Base-by-base conservation (phyloP, 257 asterid genomes). In the Solanum chmielewskii region DNA sequence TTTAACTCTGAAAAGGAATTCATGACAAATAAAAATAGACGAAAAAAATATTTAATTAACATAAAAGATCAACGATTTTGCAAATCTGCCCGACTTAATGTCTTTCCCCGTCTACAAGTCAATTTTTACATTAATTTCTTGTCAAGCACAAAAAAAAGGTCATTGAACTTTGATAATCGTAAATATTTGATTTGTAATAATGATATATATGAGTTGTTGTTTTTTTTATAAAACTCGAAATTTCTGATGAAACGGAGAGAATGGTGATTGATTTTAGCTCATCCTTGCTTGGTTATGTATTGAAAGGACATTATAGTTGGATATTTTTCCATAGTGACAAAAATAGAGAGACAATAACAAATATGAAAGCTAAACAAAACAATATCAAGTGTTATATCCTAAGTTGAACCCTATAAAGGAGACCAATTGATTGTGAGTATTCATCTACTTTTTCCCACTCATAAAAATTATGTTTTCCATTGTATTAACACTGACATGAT, bases 321-420 rank as follows among this genome's bases (percentile, higher is more conserved):
- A 35, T 6, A 35, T 37, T 23, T 83, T 83, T 39, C n/a, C 20
- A 84, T 8, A 39, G 25, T 41, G 37, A 25, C 66, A 66, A 39
- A 84, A 66, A 84, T 27, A 39, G 62, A 56, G 25, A 15, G 41
- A 62, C 80, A 84, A 62, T 9, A 20, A 84, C 41, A 84, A 70
- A 66, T 25, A 84, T 41, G 52, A 83, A 71, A 84, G 42, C 49
- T 70, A 87, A 23, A 74, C 14, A 81, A 70, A 83, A 86, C 74
- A 84, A 76, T 81, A 90, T 47, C 86, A 87, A 88, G 85, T 59
- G 86, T 56, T 89, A 87, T 89, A 74, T 10, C 90, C 70, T 42
- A 85, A 84, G 88, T 59, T 82, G 87, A 75, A 83, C 90, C 93
- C 92, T 87, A 2, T 86, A 74, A 70, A 59, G 85, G 90, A 91